Conservation (phyloP, 73 alveolate genomes). For the Paramecium bursaria region DNA sequence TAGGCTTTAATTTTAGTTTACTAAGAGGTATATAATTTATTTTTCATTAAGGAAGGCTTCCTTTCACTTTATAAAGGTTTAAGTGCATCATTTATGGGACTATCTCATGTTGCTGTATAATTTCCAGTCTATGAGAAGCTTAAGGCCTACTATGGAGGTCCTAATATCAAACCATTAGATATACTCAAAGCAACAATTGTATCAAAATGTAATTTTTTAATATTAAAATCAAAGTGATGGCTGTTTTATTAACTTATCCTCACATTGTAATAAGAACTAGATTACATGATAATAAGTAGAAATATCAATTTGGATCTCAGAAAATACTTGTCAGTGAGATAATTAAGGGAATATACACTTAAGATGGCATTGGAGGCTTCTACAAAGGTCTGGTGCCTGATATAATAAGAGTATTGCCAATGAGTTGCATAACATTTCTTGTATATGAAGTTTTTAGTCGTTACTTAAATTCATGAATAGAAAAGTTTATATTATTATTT, state of each 20-base stretch:
- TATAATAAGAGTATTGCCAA: conserved; percentile 67
- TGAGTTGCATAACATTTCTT: conserved; percentile 63
- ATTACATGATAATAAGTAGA: conserved; percentile 55
- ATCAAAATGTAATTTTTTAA: conserved; percentile 54
- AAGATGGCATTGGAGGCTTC: conserved; percentile 57
- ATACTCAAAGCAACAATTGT: conserved; percentile 59
- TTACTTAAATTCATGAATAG: too few relatives aligned
- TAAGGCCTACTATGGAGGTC: conserved; percentile 23
- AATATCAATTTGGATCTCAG: conserved; percentile 15
- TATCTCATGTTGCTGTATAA: conserved; percentile 68
- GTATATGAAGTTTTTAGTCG: conserved; percentile 65
- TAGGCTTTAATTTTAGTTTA: conserved; percentile 7
- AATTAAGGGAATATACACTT: conserved; percentile 1
- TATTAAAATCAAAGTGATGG: conserved; percentile 36
- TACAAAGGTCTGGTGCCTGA: conserved; percentile 67
- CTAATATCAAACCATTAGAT: conserved; percentile 32
- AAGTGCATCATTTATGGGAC: conserved; percentile 65
- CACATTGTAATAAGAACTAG: conserved; percentile 68
- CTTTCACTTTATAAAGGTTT: conserved; percentile 61
- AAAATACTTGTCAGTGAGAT: conserved; percentile 4
- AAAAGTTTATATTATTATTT: too few relatives aligned
- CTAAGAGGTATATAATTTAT: conserved; percentile 44
- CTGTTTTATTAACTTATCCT: conserved; percentile 48
- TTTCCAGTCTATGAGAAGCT: conserved; percentile 67
- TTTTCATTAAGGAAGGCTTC: conserved; percentile 58